Conservation (phyloP, 495 filamentous ascomycete species). For the Penicillium antarcticum region DNA sequence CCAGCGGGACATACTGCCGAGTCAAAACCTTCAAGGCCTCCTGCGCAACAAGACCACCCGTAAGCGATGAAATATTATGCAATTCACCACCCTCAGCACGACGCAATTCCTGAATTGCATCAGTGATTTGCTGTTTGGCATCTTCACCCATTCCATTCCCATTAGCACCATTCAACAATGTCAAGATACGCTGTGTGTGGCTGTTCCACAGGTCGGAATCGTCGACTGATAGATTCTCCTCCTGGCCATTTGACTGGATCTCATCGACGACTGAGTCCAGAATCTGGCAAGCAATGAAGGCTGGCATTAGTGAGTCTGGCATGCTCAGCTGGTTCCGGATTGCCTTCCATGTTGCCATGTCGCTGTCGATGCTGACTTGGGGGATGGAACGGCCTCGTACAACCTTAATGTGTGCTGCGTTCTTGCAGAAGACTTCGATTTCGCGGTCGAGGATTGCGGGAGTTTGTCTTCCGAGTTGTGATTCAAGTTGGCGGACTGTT, state of each 20-base stretch:
- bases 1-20: slow-evolving; percentile 91
- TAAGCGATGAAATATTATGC: slow-evolving; percentile 89
- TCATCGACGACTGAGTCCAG: slow-evolving; percentile 51
- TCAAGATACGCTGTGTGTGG: slow-evolving; percentile 42
- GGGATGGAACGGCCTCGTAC: slow-evolving; percentile 61
- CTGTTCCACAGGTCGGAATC: slow-evolving; percentile 34
- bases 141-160: slow-evolving; percentile 39
- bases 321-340: slow-evolving; percentile 33
- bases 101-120: slow-evolving; percentile 63
- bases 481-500: slow-evolving; percentile 61
- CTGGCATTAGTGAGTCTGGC: slow-evolving; percentile 63
- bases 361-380: slow-evolving; percentile 32
- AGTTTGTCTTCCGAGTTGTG: slow-evolving; percentile 43
- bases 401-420: slow-evolving; percentile 87
- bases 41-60: slow-evolving; percentile 90
- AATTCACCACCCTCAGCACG: slow-evolving; percentile 82
- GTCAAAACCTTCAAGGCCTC: slow-evolving; percentile 96
- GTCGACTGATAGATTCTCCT: slow-evolving; percentile 27
- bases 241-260: slow-evolving; percentile 23
- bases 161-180: slow-evolving; percentile 45
- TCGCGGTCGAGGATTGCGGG: slow-evolving; percentile 63
- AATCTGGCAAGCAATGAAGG: slow-evolving; percentile 73
- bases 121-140: slow-evolving; percentile 37
- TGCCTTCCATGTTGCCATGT: slow-evolving; percentile 28
- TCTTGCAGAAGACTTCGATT: slow-evolving; percentile 93